A percentile compares a stretch with the other conserved stretches of the same genome.
Conservation (phyloP, 306 rosid species). For the Cucurbita moschata region DNA sequence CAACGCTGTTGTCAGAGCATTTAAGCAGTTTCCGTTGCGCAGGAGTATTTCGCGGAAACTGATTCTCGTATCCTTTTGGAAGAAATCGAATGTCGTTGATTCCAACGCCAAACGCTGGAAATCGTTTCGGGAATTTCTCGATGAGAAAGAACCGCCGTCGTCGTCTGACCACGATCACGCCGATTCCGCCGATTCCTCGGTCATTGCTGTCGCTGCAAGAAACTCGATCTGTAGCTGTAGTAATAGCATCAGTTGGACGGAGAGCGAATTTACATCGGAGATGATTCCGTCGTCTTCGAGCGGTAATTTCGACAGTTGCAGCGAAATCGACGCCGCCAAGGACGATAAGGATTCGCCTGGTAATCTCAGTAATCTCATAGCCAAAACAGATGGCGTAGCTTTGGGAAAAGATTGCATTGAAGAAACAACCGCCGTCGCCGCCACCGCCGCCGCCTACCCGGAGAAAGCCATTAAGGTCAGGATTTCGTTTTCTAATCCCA, state of each 20-base stretch:
- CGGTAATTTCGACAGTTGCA: conserved; percentile 11
- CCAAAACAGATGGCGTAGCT: not conserved
- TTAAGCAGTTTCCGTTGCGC: conserved; percentile 26
- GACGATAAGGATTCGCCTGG: conserved; percentile 1
- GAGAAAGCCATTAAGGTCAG: conserved; percentile 24
- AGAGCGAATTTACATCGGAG: conserved; percentile 33
- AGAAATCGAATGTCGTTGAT: conserved; percentile 6
- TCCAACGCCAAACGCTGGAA: conserved; percentile 15
- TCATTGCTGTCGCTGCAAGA: not conserved
- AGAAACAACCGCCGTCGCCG: not conserved
- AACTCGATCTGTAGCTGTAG: conserved; percentile 5
- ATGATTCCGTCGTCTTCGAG: conserved; percentile 12
- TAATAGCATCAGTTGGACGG: conserved; percentile 39
- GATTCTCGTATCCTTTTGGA: conserved; percentile 36
- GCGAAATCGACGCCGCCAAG: conserved; percentile 16
- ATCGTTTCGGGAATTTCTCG: conserved; percentile 16
- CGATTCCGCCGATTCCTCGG: not conserved
- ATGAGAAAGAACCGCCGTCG: conserved; percentile 12
- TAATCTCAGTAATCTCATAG: not conserved
- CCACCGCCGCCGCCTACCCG: not conserved
- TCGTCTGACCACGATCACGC: conserved; percentile 9
- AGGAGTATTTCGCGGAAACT: conserved; percentile 42
- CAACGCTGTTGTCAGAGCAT: conserved; percentile 31
- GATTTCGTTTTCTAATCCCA: not conserved
- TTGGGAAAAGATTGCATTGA: conserved; percentile 20